These are phyloP conservation scores for Diaporthe longicolla DNA, from an alignment of 2,329 filamentous ascomycete genomes.

Conservation along the genomic window DNA sequence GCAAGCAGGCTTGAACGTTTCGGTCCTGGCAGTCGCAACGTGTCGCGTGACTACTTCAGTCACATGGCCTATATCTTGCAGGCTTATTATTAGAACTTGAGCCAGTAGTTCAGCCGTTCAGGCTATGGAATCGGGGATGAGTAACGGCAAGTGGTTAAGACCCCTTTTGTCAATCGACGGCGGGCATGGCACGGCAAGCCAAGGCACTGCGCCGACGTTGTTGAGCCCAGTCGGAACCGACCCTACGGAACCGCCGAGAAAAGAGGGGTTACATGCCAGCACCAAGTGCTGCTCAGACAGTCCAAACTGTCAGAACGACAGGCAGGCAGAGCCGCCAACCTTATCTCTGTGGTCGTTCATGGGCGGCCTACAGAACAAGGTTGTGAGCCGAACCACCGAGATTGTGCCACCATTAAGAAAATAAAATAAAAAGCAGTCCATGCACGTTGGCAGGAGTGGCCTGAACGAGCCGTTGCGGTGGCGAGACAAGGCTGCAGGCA, in stretches of 20 bases:
- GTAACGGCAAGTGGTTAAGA: background rate
- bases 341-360: background rate
- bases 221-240: conserved; percentile 3
- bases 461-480: background rate
- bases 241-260: conserved; percentile 12
- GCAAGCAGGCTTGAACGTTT: conserved; percentile 13
- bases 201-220: background rate
- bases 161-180: no score
- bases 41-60: conserved; percentile 18
- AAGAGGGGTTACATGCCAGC: background rate
- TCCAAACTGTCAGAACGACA: background rate
- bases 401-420: conserved; percentile 12
- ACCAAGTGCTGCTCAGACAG: background rate
- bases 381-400: conserved; percentile 13
- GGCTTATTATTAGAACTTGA: background rate
- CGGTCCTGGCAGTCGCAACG: conserved; percentile 1
- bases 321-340: conserved; percentile 27
- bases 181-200: background rate
- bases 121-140: background rate
- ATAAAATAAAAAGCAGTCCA: background rate
- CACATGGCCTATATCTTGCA: conserved; percentile 3
- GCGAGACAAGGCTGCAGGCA: conserved; percentile 31
- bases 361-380: background rate
- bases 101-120: background rate
- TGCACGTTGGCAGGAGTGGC: conserved; percentile 3